Percentiles rank a stretch among this genome's conserved stretches.
phyloP scores from a whole-genome alignment of 352 stramenopile genomes.

The Globisporangium alternatum region DNA sequence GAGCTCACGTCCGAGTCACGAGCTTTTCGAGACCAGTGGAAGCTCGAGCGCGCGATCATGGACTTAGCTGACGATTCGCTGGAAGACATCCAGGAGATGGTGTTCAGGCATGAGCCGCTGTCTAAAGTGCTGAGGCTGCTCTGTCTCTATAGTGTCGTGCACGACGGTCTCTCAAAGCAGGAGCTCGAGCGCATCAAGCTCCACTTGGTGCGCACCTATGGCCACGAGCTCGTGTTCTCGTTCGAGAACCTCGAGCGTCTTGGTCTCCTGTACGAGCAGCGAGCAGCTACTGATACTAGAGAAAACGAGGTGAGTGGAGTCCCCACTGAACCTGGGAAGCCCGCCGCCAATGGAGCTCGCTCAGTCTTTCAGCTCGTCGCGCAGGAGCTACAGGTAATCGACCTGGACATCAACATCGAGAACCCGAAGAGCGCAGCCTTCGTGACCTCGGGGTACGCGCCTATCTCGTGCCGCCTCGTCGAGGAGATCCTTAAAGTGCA shows the following conservation, averaged over 20 bases:
- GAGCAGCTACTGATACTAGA: neutral
- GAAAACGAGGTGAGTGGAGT: neutral
- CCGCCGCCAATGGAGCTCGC: neutral
- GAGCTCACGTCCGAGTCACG: constrained; percentile 40
- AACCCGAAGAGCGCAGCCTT: constrained; percentile 58
- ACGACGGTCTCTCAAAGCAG: constrained; percentile 34
- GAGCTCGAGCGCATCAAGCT: constrained; percentile 49
- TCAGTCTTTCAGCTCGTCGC: constrained; percentile 33
- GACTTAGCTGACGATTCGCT: constrained; percentile 36
- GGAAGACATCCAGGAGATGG: constrained; percentile 51
- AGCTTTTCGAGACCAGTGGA: constrained; percentile 63
- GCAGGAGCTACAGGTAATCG: constrained; percentile 37
- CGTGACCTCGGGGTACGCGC: constrained; percentile 69
- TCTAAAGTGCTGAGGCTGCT: constrained; percentile 55
- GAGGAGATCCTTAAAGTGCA: constrained; percentile 57
- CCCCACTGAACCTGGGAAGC: neutral
- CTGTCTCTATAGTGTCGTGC: constrained; percentile 56
- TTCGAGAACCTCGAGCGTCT: constrained; percentile 60
- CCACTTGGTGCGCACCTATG: constrained; percentile 66
- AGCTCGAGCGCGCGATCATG: constrained; percentile 66
- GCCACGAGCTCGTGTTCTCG: constrained; percentile 69
- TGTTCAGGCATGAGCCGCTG: constrained; percentile 54
- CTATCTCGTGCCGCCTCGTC: constrained; percentile 64
- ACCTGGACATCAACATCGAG: constrained; percentile 55
- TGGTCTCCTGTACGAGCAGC: constrained; percentile 40